These are phyloP conservation scores for Leishmania tropica DNA, from an alignment of 208 protist species.

Conservation along the genomic window DNA sequence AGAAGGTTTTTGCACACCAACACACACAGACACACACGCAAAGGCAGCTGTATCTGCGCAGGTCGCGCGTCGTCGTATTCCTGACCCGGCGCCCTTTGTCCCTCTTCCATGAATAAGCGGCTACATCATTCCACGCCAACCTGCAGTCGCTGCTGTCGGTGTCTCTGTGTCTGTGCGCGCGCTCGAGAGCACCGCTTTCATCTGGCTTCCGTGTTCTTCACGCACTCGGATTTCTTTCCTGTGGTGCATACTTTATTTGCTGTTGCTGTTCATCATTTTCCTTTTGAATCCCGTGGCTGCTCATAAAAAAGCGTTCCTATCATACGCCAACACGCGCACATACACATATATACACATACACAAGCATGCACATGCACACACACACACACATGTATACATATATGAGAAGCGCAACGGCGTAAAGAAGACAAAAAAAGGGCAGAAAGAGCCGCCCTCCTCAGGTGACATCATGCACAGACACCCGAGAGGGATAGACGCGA, in stretches of 20 bases:
- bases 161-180: too few species aligned
- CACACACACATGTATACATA: not conserved
- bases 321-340: not conserved
- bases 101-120: too few species aligned
- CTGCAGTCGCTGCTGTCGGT: not conserved
- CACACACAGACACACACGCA: not conserved
- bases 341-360: slow-evolving; percentile 7
- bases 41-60: not conserved
- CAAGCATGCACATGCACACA: not conserved
- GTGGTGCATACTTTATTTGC: not conserved
- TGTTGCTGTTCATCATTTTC: not conserved
- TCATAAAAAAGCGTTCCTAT: not conserved
- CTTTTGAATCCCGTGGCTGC: not conserved
- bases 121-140: too few species aligned
- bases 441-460: not conserved
- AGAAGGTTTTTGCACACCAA: not conserved
- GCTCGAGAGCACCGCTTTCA: not conserved
- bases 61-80: not conserved
- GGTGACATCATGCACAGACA: not conserved
- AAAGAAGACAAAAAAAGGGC: slow-evolving; percentile 12
- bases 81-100: not conserved
- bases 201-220: not conserved
- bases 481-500: not conserved
- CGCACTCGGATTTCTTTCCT: not conserved
- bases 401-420: not conserved